Conservation (phyloP, 768 basidiomycete genomes). For the Lactarius evosmus region DNA sequence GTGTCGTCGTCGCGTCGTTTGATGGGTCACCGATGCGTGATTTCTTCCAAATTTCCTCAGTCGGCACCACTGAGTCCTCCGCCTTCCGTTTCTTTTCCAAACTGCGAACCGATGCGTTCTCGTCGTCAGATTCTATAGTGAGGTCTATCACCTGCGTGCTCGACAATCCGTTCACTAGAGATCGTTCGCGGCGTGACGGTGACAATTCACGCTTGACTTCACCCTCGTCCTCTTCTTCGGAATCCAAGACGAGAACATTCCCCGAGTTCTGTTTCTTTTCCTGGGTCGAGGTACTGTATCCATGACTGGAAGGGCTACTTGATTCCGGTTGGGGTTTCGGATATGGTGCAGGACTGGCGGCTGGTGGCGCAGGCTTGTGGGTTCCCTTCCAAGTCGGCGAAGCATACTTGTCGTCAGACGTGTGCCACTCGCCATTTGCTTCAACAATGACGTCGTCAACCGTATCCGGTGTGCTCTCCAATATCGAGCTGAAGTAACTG, state of each 20-base stretch:
- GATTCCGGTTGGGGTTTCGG: not conserved
- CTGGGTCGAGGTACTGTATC: not conserved
- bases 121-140: constrained; percentile 77
- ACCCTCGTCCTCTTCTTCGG: constrained; percentile 70
- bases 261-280: constrained; percentile 46
- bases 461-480: constrained; percentile 69
- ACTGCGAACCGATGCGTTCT: constrained; percentile 41
- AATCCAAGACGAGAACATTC: constrained; percentile 60
- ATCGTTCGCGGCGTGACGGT: constrained; percentile 44
- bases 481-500: constrained; percentile 86
- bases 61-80: constrained; percentile 50
- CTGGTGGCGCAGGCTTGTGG: constrained; percentile 40
- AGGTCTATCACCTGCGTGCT: constrained; percentile 69
- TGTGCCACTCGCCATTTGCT: constrained; percentile 95
- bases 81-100: constrained; percentile 59
- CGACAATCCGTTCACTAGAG: constrained; percentile 15
- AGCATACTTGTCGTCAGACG: constrained; percentile 79
- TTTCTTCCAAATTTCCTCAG: constrained; percentile 77
- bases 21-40: constrained; percentile 38
- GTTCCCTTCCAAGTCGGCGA: constrained; percentile 65
- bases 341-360: constrained; percentile 7
- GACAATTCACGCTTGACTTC: constrained; percentile 75
- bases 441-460: constrained; percentile 94
- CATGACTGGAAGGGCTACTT: constrained; percentile 1
- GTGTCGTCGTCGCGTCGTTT: constrained; percentile 23